These are phyloP conservation scores for Botrytis hyacinthi DNA, from an alignment of 2,329 filamentous ascomycete genomes.

Conservation along the genomic window DNA sequence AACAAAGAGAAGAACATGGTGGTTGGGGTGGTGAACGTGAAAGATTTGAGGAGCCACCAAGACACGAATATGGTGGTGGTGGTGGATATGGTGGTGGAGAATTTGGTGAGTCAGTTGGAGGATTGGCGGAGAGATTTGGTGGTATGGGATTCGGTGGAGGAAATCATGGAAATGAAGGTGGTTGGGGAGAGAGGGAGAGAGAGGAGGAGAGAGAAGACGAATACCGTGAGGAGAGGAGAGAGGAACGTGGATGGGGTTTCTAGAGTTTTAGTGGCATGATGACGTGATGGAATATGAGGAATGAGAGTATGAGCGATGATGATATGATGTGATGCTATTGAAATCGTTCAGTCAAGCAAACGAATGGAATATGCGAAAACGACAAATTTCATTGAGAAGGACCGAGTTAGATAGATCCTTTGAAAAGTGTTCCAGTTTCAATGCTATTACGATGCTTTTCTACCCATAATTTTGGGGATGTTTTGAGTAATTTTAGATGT, in stretches of 20 bases:
- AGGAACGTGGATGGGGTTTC: conserved; percentile 6
- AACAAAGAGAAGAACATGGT: conserved; percentile 20
- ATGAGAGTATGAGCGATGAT: conserved; percentile 1
- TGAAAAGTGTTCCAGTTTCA: neutral
- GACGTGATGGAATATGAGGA: neutral
- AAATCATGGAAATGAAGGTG: neutral
- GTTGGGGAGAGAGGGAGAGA: neutral
- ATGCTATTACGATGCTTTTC: neutral
- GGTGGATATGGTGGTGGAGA: conserved; percentile 22
- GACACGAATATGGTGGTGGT: conserved; percentile 21
- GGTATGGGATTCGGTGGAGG: conserved; percentile 14
- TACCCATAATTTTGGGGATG: neutral
- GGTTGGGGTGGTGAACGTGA: conserved; percentile 24
- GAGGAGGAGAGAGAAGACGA: neutral
- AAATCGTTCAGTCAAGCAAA: neutral
- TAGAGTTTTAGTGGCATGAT: neutral
- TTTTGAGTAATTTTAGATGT: neutral
- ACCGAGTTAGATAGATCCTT: neutral
- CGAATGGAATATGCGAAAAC: neutral
- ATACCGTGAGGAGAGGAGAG: conserved; percentile 46
- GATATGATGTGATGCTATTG: neutral
- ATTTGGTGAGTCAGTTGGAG: conserved; percentile 19
- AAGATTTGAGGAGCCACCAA: conserved; percentile 22
- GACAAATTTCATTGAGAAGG: neutral
- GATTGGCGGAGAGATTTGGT: conserved; percentile 15